Evolutionary conservation across 108 stramenopile species (phyloP), one percentile per base, ranked within the genome.

Genomic region (Nitzschia sp.): DNA sequence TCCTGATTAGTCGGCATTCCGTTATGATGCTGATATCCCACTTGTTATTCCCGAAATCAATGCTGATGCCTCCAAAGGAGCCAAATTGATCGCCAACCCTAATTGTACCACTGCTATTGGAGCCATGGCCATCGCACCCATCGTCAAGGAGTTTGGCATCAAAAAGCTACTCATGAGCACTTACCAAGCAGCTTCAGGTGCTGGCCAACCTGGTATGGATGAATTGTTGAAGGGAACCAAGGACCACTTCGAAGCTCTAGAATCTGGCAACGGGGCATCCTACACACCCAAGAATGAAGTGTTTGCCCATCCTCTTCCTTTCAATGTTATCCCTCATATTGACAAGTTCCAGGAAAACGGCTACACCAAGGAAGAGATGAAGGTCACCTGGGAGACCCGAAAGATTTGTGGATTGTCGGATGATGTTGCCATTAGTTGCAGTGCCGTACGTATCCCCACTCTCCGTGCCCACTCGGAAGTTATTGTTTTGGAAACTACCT

Each of bases 291-390:
- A 87, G 25, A 85, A 90, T 66, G 78, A 91, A 59, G 71, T 96
- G 43, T 98, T 98, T 79, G 94, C 96, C 19, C 90, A 97, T 82
- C 97, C 97, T 40, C 79, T 98, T 14, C 95, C 97, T 44, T 97
- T 97, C 77, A 98, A 98, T 80, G 95, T 98, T 26, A 98, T 98
- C 72, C 98, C 98, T 39, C 98, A 98, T 81, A 97, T 98, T 77
- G 98, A 98, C 72, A 93, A 92, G 67, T 98, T 98, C 80, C 95
- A 96, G 76, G 94, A 93, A 0, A 98, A 98, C 77, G 87, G 92
- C 58, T 98, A 98, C 73, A 98, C 98, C 69, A 97, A 97, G 90
- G 98, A 98, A 80, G 98, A 98, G 86, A 98, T 98, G 96, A 98
- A 98, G 79, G 98, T 98, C 11, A 91, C 95, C 11, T 98, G 98